Evolutionary conservation across 441 rosid genomes (phyloP), one percentile per base, ranked within the genome.

Genomic region (Gossypium davidsonii): DNA sequence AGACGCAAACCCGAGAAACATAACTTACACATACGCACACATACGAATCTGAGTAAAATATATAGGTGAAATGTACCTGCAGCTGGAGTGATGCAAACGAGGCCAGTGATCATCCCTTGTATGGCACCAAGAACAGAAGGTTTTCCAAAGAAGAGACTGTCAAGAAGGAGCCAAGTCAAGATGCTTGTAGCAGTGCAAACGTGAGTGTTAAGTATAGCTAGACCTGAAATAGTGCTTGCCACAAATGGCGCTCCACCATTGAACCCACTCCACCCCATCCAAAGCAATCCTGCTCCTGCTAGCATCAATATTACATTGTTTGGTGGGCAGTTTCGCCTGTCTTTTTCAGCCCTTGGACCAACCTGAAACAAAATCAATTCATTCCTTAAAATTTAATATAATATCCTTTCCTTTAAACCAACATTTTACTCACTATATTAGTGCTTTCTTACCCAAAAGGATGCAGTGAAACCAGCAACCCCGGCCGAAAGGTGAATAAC

Each of bases 261-360:
- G 87, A 89, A 87, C 31, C 90, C 91, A 0, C 83, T 83, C 91
- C 93, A 89, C 7, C 90, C 90, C 84, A 85, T 69, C 90, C 91
- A 87, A 25, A 89, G 78, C 55, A 87, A 77, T 6, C 88, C 93
- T 7, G 88, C 89, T 3, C 89, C 93, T 4, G 84, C 87, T 46
- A 87, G 81, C 86, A 78, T 83, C 52, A 83, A 78, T 42, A 89
- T 80, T 48, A 85, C 67, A 69, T 89, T 87, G 83, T 89, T 89
- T 28, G 91, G 89, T 5, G 87, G 87, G 64, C 66, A 83, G 48
- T 70, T 79, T 10, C 76, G 80, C 34, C 83, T 80, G 51, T 88
- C 90, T 61, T 82, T 79, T 39, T 79, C 82, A 2, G 75, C 11
- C 60, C 88, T 79, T 0, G 93, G 93, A 7, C 91, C 88, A 2